phyloP scores from a whole-genome alignment of 352 stramenopile genomes.

The Phytophthora cryptogea region DNA sequence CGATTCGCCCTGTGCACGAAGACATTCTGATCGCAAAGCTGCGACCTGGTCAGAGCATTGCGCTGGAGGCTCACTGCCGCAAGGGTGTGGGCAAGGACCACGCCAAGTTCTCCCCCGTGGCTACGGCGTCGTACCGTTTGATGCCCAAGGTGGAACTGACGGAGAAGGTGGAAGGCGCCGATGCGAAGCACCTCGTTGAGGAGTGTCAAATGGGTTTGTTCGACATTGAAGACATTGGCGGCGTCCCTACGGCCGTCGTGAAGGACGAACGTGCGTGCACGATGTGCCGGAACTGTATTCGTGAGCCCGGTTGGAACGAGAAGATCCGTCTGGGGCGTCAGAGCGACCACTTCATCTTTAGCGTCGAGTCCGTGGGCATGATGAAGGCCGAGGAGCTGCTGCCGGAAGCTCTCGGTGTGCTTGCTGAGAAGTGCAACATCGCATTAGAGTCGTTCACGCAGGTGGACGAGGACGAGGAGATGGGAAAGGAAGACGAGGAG shows the following conservation, averaged over 20 bases:
- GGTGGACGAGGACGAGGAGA: slow-evolving; percentile 55
- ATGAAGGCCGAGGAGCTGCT: slow-evolving; percentile 85
- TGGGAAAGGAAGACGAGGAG: slow-evolving; percentile 45
- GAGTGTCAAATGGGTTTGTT: slow-evolving; percentile 87
- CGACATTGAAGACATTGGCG: slow-evolving; percentile 91
- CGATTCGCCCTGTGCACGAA: slow-evolving; percentile 90
- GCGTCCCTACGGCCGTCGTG: slow-evolving; percentile 75
- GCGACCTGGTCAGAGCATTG: slow-evolving; percentile 95
- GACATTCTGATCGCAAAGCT: slow-evolving; percentile 98
- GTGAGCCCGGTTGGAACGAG: slow-evolving; percentile 82
- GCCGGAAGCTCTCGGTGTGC: slow-evolving; percentile 77
- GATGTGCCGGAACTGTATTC: slow-evolving; percentile 97
- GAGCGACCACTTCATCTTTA: slow-evolving; percentile 97
- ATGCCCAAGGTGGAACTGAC: slow-evolving; percentile 86
- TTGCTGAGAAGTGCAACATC: slow-evolving; percentile 84
- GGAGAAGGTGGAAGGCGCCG: slow-evolving; percentile 60
- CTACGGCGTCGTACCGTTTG: slow-evolving; percentile 95
- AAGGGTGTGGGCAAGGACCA: slow-evolving; percentile 97
- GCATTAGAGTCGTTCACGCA: slow-evolving; percentile 82
- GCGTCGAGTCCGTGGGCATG: slow-evolving; percentile 85
- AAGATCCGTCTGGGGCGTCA: slow-evolving; percentile 92
- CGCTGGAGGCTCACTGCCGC: slow-evolving; percentile 94
- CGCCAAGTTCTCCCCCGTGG: slow-evolving; percentile 97
- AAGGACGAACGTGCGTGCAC: slow-evolving; percentile 91
- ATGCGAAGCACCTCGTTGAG: slow-evolving; percentile 63